These are phyloP conservation scores for Russula sp. DNA, from an alignment of 768 basidiomycete genomes.

Conservation along the genomic window DNA sequence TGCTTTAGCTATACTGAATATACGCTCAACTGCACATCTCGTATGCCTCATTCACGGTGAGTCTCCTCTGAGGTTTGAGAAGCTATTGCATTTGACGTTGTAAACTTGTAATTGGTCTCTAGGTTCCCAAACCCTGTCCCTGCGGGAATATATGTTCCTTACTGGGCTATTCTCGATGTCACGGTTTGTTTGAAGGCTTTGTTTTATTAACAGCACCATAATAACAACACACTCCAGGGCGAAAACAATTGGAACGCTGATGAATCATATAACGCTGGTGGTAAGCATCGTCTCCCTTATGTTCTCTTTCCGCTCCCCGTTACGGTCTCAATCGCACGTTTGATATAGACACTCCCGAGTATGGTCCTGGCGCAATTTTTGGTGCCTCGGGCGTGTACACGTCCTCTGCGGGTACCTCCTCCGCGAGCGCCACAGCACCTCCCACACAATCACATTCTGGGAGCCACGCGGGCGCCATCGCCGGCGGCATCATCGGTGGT, in stretches of 20 bases:
- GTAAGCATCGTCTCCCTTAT: not conserved
- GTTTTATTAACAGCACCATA: not conserved
- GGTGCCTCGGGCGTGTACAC: not conserved
- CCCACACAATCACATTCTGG: no score
- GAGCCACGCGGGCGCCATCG: no score
- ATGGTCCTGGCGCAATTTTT: not conserved
- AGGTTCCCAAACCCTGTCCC: constrained; percentile 20
- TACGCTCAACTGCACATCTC: not conserved
- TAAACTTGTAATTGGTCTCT: no score
- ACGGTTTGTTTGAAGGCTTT: constrained; percentile 3
- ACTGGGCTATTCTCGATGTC: constrained; percentile 11
- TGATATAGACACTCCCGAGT: constrained; percentile 4
- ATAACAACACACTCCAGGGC: not conserved
- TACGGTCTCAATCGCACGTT: not conserved
- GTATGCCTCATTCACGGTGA: not conserved
- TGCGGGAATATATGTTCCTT: constrained; percentile 3
- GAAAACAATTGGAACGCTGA: not conserved
- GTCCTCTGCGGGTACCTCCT: no score
- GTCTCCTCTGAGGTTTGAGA: not conserved
- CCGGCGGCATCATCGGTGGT: no score
- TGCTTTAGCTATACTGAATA: not conserved
- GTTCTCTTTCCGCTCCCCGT: not conserved
- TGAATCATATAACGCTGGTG: not conserved
- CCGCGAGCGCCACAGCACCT: no score
- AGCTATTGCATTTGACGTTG: not conserved